phyloP scores from a whole-genome alignment of 2,329 filamentous ascomycete species.

The Ilyonectria sp. region DNA sequence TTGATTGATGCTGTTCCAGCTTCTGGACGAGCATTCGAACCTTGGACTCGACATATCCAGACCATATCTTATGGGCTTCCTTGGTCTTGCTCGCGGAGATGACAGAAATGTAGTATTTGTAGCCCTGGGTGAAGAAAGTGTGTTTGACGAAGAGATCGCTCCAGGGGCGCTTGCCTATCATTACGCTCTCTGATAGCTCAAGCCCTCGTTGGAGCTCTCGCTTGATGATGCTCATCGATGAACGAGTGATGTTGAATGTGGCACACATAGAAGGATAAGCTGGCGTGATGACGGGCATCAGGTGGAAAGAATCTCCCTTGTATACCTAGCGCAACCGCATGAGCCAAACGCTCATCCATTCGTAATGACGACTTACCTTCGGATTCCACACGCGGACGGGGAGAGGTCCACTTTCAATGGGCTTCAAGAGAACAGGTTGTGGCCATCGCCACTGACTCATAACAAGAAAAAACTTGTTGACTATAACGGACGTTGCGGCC shows the following conservation, averaged over 20 bases:
- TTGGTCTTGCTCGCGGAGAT: constrained; percentile 86
- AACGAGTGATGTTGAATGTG: constrained; percentile 92
- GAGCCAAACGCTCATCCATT: not conserved
- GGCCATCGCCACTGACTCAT: constrained; percentile 96
- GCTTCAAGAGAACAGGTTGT: constrained; percentile 90
- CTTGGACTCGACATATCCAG: constrained; percentile 94
- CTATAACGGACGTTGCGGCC: constrained; percentile 88
- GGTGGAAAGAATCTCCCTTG: constrained; percentile 83
- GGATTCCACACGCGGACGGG: constrained; percentile 96
- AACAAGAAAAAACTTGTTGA: constrained; percentile 94
- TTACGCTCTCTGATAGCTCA: constrained; percentile 84
- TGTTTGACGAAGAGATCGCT: constrained; percentile 91
- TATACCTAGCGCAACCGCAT: constrained; percentile 70
- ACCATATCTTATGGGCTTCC: constrained; percentile 89
- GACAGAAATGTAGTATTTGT: constrained; percentile 96
- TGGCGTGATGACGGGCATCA: constrained; percentile 99
- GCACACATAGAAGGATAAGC: constrained; percentile 98
- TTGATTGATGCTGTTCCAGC: constrained; percentile 84
- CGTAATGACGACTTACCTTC: constrained; percentile 67
- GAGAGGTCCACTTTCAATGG: constrained; percentile 85
- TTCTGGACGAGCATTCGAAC: constrained; percentile 87
- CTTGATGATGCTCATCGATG: constrained; percentile 87
- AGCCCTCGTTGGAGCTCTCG: constrained; percentile 85
- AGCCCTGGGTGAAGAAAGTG: constrained; percentile 92
- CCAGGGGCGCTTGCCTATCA: constrained; percentile 84